phyloP scores from a whole-genome alignment of 1,284 basidiomycete species.

The Rhodotorula sp. region DNA sequence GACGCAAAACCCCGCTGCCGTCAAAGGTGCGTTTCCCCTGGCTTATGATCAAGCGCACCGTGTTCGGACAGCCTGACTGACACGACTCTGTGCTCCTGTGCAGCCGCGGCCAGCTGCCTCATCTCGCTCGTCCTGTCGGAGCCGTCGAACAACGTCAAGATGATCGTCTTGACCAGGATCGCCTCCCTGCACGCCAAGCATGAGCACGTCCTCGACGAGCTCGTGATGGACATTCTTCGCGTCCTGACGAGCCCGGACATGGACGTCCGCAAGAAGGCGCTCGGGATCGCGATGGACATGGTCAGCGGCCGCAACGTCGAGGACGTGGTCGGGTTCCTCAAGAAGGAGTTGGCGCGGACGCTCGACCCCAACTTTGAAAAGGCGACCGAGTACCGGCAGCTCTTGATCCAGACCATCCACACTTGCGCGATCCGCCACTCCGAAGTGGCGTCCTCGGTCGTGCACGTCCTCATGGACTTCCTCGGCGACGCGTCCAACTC shows the following conservation, averaged over 20 bases:
- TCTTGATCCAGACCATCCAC: constrained; percentile 97
- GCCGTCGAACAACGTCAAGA: constrained; percentile 92
- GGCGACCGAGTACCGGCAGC: constrained; percentile 91
- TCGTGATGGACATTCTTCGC: constrained; percentile 95
- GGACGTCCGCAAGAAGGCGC: constrained; percentile 92
- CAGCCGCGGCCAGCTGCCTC: constrained; percentile 85
- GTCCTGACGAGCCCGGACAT: constrained; percentile 90
- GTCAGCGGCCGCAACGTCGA: constrained; percentile 95
- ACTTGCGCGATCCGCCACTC: constrained; percentile 95
- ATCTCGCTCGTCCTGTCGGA: constrained; percentile 91
- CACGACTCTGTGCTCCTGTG: constrained; percentile 18
- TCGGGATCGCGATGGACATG: constrained; percentile 88
- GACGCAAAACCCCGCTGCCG: constrained; percentile 92
- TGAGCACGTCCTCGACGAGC: constrained; percentile 83
- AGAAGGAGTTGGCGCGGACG: constrained; percentile 95
- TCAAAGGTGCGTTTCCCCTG: constrained; percentile 81
- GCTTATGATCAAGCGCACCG: neutral
- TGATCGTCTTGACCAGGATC: constrained; percentile 93
- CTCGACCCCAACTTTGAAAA: constrained; percentile 68
- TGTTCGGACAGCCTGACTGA: neutral
- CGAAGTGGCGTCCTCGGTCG: constrained; percentile 95
- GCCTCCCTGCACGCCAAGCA: constrained; percentile 81
- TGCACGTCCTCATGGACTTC: constrained; percentile 98
- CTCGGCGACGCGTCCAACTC: constrained; percentile 88
- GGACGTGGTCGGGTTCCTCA: constrained; percentile 92